These are phyloP conservation scores for Pythium dissimile DNA, from an alignment of 352 stramenopile species.

Conservation along the genomic window DNA sequence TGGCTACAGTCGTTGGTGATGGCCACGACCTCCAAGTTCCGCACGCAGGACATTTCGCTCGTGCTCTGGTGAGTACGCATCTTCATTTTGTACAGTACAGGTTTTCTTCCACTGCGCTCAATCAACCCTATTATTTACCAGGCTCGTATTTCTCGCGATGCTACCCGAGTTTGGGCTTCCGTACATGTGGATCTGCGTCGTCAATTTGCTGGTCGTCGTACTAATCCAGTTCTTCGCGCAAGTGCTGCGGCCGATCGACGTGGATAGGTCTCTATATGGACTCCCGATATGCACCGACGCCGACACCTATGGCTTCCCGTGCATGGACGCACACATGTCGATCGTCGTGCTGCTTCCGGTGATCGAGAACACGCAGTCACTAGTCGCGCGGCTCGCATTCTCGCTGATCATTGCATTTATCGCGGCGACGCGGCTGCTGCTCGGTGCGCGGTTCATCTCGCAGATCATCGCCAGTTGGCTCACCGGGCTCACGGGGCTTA, in stretches of 20 bases:
- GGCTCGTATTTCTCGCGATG: slow-evolving; percentile 62
- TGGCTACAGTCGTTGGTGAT: slow-evolving; percentile 39
- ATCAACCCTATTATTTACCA: slow-evolving; percentile 4
- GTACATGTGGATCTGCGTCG: slow-evolving; percentile 65
- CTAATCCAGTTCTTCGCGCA: slow-evolving; percentile 43
- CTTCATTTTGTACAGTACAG: no score
- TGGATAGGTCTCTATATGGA: slow-evolving; percentile 27
- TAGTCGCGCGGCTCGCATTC: slow-evolving; percentile 22
- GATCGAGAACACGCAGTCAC: slow-evolving; percentile 36
- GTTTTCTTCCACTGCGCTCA: no score
- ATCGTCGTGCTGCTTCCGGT: slow-evolving; percentile 63
- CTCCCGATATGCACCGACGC: slow-evolving; percentile 32
- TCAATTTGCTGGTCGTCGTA: slow-evolving; percentile 49
- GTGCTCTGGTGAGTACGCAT: slow-evolving; percentile 42
- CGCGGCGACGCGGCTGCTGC: slow-evolving; percentile 28
- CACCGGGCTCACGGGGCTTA: slow-evolving; percentile 48
- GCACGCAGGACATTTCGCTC: slow-evolving; percentile 62
- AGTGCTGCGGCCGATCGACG: slow-evolving; percentile 48
- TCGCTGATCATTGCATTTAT: slow-evolving; percentile 32
- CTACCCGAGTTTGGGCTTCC: slow-evolving; percentile 51
- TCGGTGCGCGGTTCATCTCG: slow-evolving; percentile 47
- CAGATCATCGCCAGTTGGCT: slow-evolving; percentile 63
- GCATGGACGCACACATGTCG: slow-evolving; percentile 73
- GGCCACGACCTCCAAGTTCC: slow-evolving; percentile 48
- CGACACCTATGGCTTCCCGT: slow-evolving; percentile 58